These are phyloP conservation scores for Leptomonas seymouri DNA, from an alignment of 208 protist genomes.

Conservation along the genomic window DNA sequence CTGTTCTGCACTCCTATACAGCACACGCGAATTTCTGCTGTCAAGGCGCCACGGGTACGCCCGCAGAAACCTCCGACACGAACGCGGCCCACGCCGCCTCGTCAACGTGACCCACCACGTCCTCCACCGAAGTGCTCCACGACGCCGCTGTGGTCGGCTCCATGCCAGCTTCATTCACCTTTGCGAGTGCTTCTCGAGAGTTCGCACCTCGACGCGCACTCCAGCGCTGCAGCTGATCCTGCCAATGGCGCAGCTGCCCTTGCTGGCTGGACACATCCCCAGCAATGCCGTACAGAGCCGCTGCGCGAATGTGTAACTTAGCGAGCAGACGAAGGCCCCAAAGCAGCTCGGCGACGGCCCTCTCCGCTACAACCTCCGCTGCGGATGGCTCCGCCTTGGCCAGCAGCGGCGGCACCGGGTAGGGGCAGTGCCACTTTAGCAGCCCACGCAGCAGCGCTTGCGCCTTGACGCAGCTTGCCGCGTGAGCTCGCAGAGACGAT, in stretches of 20 bases:
- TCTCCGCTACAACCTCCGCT: neutral
- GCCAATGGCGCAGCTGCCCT: slow-evolving; percentile 13
- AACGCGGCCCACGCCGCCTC: slow-evolving; percentile 15
- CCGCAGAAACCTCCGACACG: slow-evolving; percentile 10
- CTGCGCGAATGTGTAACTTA: slow-evolving; percentile 45
- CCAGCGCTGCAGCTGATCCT: slow-evolving; percentile 31
- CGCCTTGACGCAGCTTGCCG: slow-evolving; percentile 37
- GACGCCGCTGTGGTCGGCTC: neutral
- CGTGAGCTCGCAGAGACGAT: slow-evolving; percentile 14
- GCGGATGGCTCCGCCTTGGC: neutral
- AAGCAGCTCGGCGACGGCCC: slow-evolving; percentile 17
- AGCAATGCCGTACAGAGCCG: slow-evolving; percentile 30
- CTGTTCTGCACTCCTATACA: too few species aligned
- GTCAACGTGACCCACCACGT: slow-evolving; percentile 26
- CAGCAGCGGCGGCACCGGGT: slow-evolving; percentile 5
- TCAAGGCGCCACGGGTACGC: slow-evolving; percentile 3
- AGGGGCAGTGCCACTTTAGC: slow-evolving; percentile 38
- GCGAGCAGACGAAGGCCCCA: slow-evolving; percentile 45
- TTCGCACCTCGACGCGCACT: slow-evolving; percentile 5
- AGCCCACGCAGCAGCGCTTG: slow-evolving; percentile 22
- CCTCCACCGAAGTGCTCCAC: slow-evolving; percentile 10
- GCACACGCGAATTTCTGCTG: neutral
- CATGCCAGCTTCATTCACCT: neutral
- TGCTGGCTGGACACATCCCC: slow-evolving; percentile 20
- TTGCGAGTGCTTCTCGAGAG: neutral